These are phyloP conservation scores for Dipodascopsis uninucleata DNA, from an alignment of 805 yeast species.

Conservation along the genomic window DNA sequence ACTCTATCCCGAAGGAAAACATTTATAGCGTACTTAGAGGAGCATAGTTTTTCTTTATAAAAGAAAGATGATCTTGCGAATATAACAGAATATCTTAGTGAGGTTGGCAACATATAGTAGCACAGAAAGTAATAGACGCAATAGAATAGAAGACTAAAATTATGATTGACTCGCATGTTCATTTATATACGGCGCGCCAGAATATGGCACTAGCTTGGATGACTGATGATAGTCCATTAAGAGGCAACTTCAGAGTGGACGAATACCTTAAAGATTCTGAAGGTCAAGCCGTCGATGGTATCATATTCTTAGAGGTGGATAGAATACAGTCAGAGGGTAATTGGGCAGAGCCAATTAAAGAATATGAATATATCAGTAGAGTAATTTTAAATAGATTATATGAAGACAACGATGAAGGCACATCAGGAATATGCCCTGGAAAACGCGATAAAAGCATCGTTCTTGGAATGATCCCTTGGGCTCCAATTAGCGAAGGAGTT, in stretches of 20 bases:
- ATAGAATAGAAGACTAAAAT: not conserved
- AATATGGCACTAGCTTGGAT: slow-evolving; percentile 37
- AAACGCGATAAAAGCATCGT: no score
- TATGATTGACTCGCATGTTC: slow-evolving; percentile 41
- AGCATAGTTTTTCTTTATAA: no score
- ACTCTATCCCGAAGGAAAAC: no score
- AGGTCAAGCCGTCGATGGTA: slow-evolving; percentile 31
- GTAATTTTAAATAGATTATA: slow-evolving; percentile 1
- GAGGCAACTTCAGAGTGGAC: slow-evolving; percentile 32
- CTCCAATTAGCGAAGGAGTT: slow-evolving; percentile 42
- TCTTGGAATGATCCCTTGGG: slow-evolving; percentile 45
- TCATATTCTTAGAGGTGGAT: slow-evolving; percentile 41
- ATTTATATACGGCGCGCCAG: slow-evolving; percentile 35
- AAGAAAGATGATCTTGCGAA: no score
- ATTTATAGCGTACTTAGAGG: no score
- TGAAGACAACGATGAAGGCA: slow-evolving; percentile 1
- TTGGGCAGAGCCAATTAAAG: slow-evolving; percentile 35
- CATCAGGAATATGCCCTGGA: slow-evolving; percentile 3
- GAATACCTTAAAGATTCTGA: slow-evolving; percentile 31
- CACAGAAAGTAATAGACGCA: no score
- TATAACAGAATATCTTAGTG: no score
- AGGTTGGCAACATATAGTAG: no score
- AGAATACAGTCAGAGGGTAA: slow-evolving; percentile 31
- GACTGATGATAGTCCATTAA: slow-evolving; percentile 35
- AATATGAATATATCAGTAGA: slow-evolving; percentile 32